A percentile compares a stretch with the other conserved stretches of the same genome.
These are phyloP conservation scores for Populus hybrid DNA, from an alignment of 441 rosid genomes.

Conservation along the genomic window DNA sequence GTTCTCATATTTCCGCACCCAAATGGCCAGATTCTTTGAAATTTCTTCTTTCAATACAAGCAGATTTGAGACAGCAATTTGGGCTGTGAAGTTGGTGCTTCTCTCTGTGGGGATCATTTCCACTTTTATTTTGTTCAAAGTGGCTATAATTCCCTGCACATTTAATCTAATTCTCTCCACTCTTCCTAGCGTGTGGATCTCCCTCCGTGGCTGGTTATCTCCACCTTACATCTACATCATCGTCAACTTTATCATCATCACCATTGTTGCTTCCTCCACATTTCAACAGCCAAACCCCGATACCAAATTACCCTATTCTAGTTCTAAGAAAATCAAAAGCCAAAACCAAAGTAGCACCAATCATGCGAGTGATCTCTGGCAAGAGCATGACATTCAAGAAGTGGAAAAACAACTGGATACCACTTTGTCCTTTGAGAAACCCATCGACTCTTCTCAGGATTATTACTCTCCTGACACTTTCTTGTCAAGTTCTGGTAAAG, in stretches of 20 bases:
- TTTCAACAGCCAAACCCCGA: conserved; percentile 20
- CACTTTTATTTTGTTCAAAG: conserved; percentile 29
- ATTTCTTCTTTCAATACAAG: conserved; percentile 9
- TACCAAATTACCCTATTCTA: not conserved
- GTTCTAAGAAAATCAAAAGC: not conserved
- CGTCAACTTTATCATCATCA: conserved; percentile 57
- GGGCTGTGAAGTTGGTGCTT: conserved; percentile 33
- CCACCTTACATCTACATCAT: conserved; percentile 65
- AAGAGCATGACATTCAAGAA: not conserved
- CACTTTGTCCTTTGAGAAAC: not conserved
- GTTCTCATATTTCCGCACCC: not conserved
- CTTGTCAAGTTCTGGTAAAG: not conserved
- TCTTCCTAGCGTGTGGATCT: conserved; percentile 35
- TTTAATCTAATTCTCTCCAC: conserved; percentile 24
- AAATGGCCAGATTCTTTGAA: conserved; percentile 26
- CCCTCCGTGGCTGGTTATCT: conserved; percentile 45
- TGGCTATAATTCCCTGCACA: conserved; percentile 33
- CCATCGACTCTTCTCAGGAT: conserved; percentile 9
- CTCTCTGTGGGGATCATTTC: conserved; percentile 30
- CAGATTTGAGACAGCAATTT: conserved; percentile 21
- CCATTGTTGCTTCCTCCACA: conserved; percentile 50
- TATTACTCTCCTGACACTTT: conserved; percentile 12
- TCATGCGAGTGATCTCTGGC: not conserved
- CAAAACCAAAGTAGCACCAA: not conserved
- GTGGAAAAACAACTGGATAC: not conserved